phyloP scores from a whole-genome alignment of 2,329 filamentous ascomycete genomes.

The Orbilia oligospora region DNA sequence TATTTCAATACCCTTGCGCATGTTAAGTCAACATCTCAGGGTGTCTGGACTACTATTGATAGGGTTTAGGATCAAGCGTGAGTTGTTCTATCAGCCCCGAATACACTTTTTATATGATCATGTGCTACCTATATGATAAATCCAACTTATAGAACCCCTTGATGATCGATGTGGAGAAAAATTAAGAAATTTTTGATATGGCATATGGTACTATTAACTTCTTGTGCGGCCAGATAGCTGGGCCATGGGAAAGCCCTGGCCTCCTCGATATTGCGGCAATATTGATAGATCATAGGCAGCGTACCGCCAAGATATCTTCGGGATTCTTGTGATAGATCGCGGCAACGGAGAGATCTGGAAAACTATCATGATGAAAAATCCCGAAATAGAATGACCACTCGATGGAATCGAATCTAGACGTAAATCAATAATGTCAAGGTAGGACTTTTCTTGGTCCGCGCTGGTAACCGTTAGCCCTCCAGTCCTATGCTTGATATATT shows the following conservation, averaged over 20 bases:
- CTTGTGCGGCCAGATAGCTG: neutral
- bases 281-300: neutral
- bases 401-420: neutral
- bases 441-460: neutral
- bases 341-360: slow-evolving; percentile 14
- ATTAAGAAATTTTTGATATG: too few relatives aligned
- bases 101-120: neutral
- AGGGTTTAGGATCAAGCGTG: slow-evolving; percentile 1
- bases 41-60: neutral
- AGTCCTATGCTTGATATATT: neutral
- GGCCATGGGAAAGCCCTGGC: neutral
- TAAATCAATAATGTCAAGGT: neutral
- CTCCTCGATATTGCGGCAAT: slow-evolving; percentile 3
- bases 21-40: neutral
- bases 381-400: neutral
- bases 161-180: neutral
- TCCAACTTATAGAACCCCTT: neutral
- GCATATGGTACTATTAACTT: neutral
- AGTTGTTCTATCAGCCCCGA: neutral
- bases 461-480: neutral
- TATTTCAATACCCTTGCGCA: neutral
- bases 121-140: neutral
- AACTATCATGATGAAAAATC: neutral
- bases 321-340: neutral
- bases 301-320: neutral